These are phyloP conservation scores for Fusarium fracticaudum DNA, from an alignment of 2,329 filamentous ascomycete species.

Conservation along the genomic window DNA sequence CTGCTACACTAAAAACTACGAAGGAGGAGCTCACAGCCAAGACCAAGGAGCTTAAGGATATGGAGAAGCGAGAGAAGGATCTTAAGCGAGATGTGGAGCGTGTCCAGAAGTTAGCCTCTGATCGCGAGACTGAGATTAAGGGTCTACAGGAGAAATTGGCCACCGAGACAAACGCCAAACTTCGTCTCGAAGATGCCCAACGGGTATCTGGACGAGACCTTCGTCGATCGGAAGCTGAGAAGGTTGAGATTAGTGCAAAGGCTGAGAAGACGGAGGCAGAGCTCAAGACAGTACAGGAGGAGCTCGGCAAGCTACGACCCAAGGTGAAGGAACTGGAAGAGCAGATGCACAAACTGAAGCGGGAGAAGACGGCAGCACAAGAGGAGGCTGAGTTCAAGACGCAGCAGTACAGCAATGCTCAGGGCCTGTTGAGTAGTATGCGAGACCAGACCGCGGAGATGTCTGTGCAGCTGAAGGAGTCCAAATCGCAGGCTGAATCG, in stretches of 20 bases:
- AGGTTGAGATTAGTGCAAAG: constrained; percentile 78
- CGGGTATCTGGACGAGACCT: constrained; percentile 79
- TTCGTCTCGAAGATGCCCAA: constrained; percentile 82
- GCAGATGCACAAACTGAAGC: constrained; percentile 72
- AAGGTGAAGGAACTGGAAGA: constrained; percentile 76
- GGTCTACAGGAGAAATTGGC: constrained; percentile 80
- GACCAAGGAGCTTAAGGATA: constrained; percentile 70
- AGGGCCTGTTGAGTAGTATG: constrained; percentile 90
- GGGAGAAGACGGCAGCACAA: constrained; percentile 72
- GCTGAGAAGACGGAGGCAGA: constrained; percentile 78
- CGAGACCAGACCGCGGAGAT: constrained; percentile 91
- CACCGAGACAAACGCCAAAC: constrained; percentile 75
- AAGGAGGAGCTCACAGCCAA: constrained; percentile 77
- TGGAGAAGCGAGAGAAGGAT: constrained; percentile 86
- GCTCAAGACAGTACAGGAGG: constrained; percentile 76
- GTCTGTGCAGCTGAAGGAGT: constrained; percentile 90
- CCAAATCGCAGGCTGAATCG: constrained; percentile 81
- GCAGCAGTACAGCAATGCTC: constrained; percentile 85
- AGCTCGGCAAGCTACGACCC: constrained; percentile 72
- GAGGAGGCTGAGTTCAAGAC: constrained; percentile 87
- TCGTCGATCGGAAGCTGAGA: constrained; percentile 79
- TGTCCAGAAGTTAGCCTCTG: constrained; percentile 74
- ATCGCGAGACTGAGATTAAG: constrained; percentile 82
- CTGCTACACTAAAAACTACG: constrained; percentile 74
- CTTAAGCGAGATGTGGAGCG: constrained; percentile 77